Base-by-base conservation (phyloP, 2,329 filamentous ascomycete species). In the Emericellopsis atlantica region DNA sequence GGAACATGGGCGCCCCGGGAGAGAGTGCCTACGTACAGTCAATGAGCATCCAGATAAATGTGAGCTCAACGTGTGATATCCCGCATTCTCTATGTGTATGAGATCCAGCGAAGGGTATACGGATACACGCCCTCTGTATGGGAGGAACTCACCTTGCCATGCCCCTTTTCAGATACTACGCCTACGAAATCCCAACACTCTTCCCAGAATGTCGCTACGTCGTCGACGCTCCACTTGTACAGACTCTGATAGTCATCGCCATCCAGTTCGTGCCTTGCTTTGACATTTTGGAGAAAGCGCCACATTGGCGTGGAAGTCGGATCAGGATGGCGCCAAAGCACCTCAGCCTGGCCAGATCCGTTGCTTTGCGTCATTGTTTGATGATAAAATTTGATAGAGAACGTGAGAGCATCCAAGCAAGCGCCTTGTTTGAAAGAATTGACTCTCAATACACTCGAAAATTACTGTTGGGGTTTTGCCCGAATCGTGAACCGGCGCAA, bases 141-240 rank as follows among this genome's bases (percentile, higher is more conserved):
- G 16, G 11, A 21, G 4, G 12, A 10, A 29, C 26, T 29, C 36
- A 84, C 81, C 62, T 73, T 58, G 22, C 70, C 63, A 55, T 76
- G 89, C 7, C 67, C 59, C 51, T 66, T 67, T 21, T 83, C 82
- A 5, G 84, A 76, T 47, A 70, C 78, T 49, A 96, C 72, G 35
- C 83, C 83, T 3, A 84, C 84, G 59, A 83, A 89, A 34, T 84
- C 69, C 89, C 89, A 95, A 9, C 87, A 74, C 42, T 88, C 81
- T 39, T 74, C 78, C 90, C 90, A 96, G 58, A 95, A 94, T 2
- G 71, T 65, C 21, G 78, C 71, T 7, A 87, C 71, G 50, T 90
- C 70, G 7, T 81, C 74, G 47, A 92, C 72, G 48, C 87, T 95
- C 90, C 90, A 96, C 55, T 74, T 65, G 64, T 90, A 84, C 8